Evolutionary conservation across 176 grass and related monocot genomes (phyloP), one percentile per base, ranked within the genome.

Genomic region (Oropetium thomaeum): DNA sequence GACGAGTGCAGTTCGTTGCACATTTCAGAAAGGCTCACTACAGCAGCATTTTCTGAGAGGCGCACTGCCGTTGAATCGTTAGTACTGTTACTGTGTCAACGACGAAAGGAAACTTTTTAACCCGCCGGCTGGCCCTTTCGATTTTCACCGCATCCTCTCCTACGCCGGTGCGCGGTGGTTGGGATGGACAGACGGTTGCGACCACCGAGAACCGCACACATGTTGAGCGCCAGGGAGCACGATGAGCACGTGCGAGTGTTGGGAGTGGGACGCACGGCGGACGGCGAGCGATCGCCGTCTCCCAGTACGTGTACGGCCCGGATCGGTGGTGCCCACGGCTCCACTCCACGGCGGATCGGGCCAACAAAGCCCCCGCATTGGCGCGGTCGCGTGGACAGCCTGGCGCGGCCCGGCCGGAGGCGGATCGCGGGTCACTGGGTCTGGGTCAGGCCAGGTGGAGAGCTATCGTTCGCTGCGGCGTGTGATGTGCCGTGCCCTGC

Each of bases 171-270:
- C 22, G 60, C n/a, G 23, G 28, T 34, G 44, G 58, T 10, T 70
- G 57, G 78, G 72, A 25, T 4, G 52, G 52, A 23, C 22, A 2
- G 32, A 48, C 84, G 41, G 66, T 12, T 28, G 71, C 65, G n/a
- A 8, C 54, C 38, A 3, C 32, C 60, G 67, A 67, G 67, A 63
- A 66, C 48, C 4, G 3, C 25, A 59, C 74, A 61, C 79, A 61
- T 61, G 68, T 16, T 22, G 9, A 55, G 33, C 26, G 28, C 54
- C 70, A 78, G 32, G 60, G 65, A 62, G 61, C 85, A 83, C 85
- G 79, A 83, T 51, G 79, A 79, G 79, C 79, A 87, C 74, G 79
- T 87, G 80, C 68, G 73, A 41, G 26, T 49, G 73, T 31, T 58
- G 16, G 37, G 45, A 49, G 58, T 67, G 74, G 68, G 17, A 20